phyloP scores from a whole-genome alignment of 352 stramenopile genomes.

The Globisporangium spinosum region DNA sequence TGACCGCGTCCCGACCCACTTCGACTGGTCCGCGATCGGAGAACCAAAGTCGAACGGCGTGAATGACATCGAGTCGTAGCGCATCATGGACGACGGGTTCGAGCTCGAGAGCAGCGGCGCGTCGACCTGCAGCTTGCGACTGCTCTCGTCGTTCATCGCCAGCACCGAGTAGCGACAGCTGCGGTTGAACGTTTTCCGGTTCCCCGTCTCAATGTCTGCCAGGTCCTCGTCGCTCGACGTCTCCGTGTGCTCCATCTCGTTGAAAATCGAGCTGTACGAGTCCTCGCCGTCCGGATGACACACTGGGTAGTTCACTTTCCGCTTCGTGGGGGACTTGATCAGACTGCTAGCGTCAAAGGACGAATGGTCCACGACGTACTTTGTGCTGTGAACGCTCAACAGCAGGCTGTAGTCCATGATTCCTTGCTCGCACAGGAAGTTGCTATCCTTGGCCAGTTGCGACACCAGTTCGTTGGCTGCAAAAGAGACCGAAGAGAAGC shows the following conservation, averaged over 20 bases:
- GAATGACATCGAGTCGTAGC: slow-evolving; percentile 55
- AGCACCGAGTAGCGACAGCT: slow-evolving; percentile 76
- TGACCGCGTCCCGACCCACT: slow-evolving; percentile 60
- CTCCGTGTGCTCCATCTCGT: slow-evolving; percentile 34
- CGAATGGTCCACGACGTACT: slow-evolving; percentile 77
- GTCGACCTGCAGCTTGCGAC: slow-evolving; percentile 24
- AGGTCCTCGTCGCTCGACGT: slow-evolving; percentile 49
- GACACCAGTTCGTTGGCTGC: slow-evolving; percentile 51
- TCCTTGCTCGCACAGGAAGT: slow-evolving; percentile 70
- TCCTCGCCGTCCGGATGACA: slow-evolving; percentile 57
- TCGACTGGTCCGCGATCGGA: slow-evolving; percentile 18
- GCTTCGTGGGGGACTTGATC: slow-evolving; percentile 55
- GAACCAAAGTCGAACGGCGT: slow-evolving; percentile 28
- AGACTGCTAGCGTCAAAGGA: slow-evolving; percentile 31
- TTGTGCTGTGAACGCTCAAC: slow-evolving; percentile 82
- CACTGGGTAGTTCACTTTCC: slow-evolving; percentile 67
- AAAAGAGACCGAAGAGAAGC: background rate
- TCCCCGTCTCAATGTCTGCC: slow-evolving; percentile 49
- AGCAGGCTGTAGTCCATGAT: slow-evolving; percentile 91
- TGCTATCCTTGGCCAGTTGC: slow-evolving; percentile 68
- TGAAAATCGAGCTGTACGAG: slow-evolving; percentile 36
- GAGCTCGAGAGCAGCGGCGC: slow-evolving; percentile 39
- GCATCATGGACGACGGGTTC: slow-evolving; percentile 10
- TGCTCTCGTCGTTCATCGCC: slow-evolving; percentile 40
- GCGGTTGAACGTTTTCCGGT: slow-evolving; percentile 51